Evolutionary conservation across 2,329 filamentous ascomycete species (phyloP).

Genomic region (Botrytis fabae): DNA sequence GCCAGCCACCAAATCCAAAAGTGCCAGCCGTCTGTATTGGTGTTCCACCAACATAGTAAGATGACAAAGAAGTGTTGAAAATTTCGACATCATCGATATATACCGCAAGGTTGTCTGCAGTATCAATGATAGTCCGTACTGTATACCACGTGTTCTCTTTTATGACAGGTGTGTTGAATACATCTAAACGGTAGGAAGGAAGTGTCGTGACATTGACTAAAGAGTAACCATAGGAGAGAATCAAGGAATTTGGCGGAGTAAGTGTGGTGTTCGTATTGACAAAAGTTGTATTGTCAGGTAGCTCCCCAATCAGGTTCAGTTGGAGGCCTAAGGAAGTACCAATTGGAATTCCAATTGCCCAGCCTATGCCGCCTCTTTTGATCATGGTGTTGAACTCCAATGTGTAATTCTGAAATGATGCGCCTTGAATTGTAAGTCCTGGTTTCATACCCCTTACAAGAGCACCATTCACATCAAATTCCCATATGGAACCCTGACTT

Average conservation of each 20-base stretch:
- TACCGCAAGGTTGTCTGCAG: conserved; percentile 36
- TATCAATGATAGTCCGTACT: conserved; percentile 36
- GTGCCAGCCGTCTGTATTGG: conserved; percentile 32
- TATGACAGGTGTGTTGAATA: background rate
- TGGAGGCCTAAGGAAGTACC: background rate
- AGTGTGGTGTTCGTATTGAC: conserved; percentile 4
- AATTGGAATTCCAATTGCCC: background rate
- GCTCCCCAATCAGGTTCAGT: background rate
- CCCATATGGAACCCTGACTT: conserved; percentile 43
- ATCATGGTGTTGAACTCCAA: background rate
- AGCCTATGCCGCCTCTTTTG: background rate
- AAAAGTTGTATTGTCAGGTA: conserved; percentile 5
- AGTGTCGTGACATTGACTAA: conserved; percentile 6
- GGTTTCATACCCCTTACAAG: conserved; percentile 39
- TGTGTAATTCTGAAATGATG: background rate
- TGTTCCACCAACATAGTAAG: conserved; percentile 22
- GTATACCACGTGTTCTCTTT: conserved; percentile 10
- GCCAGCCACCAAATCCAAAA: conserved; percentile 46
- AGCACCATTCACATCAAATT: conserved; percentile 41
- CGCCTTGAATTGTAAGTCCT: conserved; percentile 31
- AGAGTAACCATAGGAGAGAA: background rate
- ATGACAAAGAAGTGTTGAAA: conserved; percentile 23
- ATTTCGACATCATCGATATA: conserved; percentile 35
- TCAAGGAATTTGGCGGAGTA: background rate
- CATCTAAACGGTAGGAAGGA: background rate